Evolutionary conservation across 306 rosid species (phyloP), one percentile per base, ranked within the genome.

Genomic region (Acacia confusa): DNA sequence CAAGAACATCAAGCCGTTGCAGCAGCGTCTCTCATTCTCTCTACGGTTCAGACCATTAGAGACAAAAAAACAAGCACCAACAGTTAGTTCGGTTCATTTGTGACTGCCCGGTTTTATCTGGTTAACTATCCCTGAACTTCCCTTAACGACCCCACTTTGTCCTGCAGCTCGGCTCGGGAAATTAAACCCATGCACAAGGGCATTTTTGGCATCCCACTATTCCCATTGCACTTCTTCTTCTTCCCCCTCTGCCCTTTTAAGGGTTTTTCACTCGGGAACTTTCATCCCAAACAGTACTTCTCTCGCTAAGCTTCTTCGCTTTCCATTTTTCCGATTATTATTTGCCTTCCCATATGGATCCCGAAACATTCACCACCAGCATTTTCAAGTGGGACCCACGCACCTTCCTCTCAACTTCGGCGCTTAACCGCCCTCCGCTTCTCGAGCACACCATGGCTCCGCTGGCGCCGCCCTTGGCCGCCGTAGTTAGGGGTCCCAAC

Each of bases 321-420:
- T 71, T 63, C 86, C 53, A 72, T 19, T 48, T 63, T 28, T 53
- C 60, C 41, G 28, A 27, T 22, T 25, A 43, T 61, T 4, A 36
- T 47, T 47, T 17, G 34, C 67, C 63, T 61, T 13, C 17, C 65
- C 38, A 95, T 93, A 95, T 95, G 99, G 99, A 93, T 82, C 91
- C 94, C 2, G 97, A 95, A 38, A 79, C 94, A 30, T 93, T 90
- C 92, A 86, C 97, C n/a, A 81, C 92, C 14, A 82, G 85, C 78
- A 61, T 90, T 27, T 93, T 95, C 94, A 95, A 89, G 84, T 95
- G 99, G 99, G 97, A 92, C 87, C 94, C 92, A 25, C 94, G 97
- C 20, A 84, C 86, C 17, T 77, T 87, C 60, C 85, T 89, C 9
- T 79, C 83, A 7, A 67, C 85, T 7, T 12, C 93, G 2, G 4